Percentiles rank a stretch among this genome's conserved stretches.
These are phyloP conservation scores for Echria macrotheca DNA, from an alignment of 495 filamentous ascomycete species.

Conservation along the genomic window DNA sequence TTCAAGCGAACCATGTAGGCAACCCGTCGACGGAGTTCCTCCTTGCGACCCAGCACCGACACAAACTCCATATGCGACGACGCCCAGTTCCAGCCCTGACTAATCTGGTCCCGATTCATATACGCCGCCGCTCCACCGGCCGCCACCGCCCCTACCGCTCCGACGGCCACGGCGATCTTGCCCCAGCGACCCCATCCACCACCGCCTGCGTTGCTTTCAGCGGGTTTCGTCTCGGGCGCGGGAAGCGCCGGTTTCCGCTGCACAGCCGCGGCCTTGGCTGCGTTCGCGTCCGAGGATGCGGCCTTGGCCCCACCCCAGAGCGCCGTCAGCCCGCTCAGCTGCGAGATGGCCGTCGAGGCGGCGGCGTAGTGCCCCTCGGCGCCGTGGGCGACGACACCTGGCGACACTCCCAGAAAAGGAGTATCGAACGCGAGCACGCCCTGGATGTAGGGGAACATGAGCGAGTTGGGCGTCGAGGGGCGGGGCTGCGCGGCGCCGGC, in stretches of 20 bases:
- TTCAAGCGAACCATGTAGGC: slow-evolving; percentile 52
- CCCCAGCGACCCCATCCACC: slow-evolving; percentile 64
- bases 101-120: slow-evolving; percentile 71
- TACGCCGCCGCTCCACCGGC: slow-evolving; percentile 88
- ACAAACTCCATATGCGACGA: slow-evolving; percentile 94
- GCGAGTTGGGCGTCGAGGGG: slow-evolving; percentile 29
- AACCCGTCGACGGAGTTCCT: slow-evolving; percentile 69
- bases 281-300: slow-evolving; percentile 11
- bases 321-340: slow-evolving; percentile 56
- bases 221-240: slow-evolving; percentile 15
- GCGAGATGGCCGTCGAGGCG: slow-evolving; percentile 61
- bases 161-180: slow-evolving; percentile 75
- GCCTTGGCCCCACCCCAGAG: slow-evolving; percentile 51
- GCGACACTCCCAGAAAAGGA: slow-evolving; percentile 84
- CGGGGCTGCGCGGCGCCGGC: slow-evolving; percentile 24
- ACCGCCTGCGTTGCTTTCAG: slow-evolving; percentile 27
- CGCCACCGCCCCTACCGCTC: slow-evolving; percentile 71
- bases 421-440: slow-evolving; percentile 94
- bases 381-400: slow-evolving; percentile 81
- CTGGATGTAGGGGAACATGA: slow-evolving; percentile 70
- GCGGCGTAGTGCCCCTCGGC: slow-evolving; percentile 80
- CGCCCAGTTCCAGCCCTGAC: slow-evolving; percentile 69
- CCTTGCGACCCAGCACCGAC: slow-evolving; percentile 71
- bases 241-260: no score
- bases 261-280: slow-evolving; percentile 16